Evolutionary conservation across 1,284 basidiomycete genomes (phyloP).

Genomic region (Cryptococcus depauperatus): DNA sequence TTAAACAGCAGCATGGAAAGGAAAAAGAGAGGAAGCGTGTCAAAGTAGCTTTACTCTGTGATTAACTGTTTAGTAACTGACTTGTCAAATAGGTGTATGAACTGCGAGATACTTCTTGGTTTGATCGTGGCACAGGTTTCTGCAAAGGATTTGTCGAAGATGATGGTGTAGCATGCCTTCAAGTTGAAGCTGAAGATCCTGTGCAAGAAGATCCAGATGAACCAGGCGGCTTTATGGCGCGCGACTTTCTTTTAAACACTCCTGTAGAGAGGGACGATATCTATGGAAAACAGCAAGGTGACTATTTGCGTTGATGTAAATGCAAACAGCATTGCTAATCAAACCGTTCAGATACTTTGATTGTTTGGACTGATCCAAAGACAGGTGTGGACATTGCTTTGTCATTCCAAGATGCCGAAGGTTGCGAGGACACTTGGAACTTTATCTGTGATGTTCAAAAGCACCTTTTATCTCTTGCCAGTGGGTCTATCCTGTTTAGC

Average conservation of each 20-base stretch:
- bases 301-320: slow-evolving; percentile 26
- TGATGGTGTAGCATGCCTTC: slow-evolving; percentile 67
- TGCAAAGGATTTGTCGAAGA: slow-evolving; percentile 79
- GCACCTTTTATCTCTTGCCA: slow-evolving; percentile 23
- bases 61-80: not conserved
- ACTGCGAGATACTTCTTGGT: slow-evolving; percentile 77
- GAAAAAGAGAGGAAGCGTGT: slow-evolving; percentile 29
- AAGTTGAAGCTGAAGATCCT: slow-evolving; percentile 60
- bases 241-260: slow-evolving; percentile 36
- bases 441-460: slow-evolving; percentile 91
- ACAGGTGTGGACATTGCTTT: slow-evolving; percentile 91
- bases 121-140: slow-evolving; percentile 87
- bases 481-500: not conserved
- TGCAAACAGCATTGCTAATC: not conserved
- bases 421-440: slow-evolving; percentile 94
- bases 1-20: slow-evolving; percentile 10
- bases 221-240: slow-evolving; percentile 40
- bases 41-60: slow-evolving; percentile 21
- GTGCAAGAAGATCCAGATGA: slow-evolving; percentile 48
- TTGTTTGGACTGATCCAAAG: slow-evolving; percentile 91
- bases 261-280: slow-evolving; percentile 58
- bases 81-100: slow-evolving; percentile 68
- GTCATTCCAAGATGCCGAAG: slow-evolving; percentile 93
- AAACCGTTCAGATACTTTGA: slow-evolving; percentile 71
- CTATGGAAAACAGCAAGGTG: slow-evolving; percentile 87